Evolutionary conservation across 108 stramenopile species (phyloP).

Genomic region (Skeletonema grethae): DNA sequence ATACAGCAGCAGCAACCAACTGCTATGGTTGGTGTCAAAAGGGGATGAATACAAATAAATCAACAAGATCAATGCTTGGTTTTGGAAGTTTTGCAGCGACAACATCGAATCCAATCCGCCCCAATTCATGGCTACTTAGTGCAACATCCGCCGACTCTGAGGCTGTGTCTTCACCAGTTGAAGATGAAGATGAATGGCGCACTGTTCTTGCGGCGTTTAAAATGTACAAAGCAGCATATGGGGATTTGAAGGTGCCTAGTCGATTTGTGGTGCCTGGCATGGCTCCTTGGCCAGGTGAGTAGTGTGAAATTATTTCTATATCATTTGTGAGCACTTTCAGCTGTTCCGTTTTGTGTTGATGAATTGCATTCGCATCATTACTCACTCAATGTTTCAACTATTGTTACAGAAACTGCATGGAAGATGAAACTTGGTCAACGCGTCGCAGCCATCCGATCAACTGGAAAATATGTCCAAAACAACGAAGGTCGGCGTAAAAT

Average conservation of each 20-base stretch:
- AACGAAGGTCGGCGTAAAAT: conserved; percentile 62
- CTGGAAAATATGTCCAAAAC: conserved; percentile 75
- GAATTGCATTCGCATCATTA: neutral
- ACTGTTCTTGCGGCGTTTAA: conserved; percentile 79
- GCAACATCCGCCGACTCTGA: conserved; percentile 18
- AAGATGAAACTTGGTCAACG: conserved; percentile 76
- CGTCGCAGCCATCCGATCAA: conserved; percentile 77
- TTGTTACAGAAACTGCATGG: conserved; percentile 59
- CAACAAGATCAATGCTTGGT: conserved; percentile 11
- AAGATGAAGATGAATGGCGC: conserved; percentile 77
- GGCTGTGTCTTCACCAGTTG: conserved; percentile 8
- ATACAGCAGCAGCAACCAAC: neutral
- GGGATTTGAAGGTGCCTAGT: conserved; percentile 83
- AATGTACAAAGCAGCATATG: conserved; percentile 88
- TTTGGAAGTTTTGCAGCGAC: conserved; percentile 5
- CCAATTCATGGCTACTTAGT: neutral
- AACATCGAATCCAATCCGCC: neutral
- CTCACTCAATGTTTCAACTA: conserved; percentile 3
- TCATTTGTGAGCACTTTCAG: conserved; percentile 15
- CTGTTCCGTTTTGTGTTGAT: neutral
- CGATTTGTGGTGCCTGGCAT: conserved; percentile 83
- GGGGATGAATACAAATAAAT: neutral
- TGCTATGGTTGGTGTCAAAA: neutral
- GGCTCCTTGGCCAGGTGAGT: conserved; percentile 86
- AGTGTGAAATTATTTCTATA: conserved; percentile 18